Evolutionary conservation across 345 rosid genomes (phyloP).

Genomic region (Arabidopsis thaliana): DNA sequence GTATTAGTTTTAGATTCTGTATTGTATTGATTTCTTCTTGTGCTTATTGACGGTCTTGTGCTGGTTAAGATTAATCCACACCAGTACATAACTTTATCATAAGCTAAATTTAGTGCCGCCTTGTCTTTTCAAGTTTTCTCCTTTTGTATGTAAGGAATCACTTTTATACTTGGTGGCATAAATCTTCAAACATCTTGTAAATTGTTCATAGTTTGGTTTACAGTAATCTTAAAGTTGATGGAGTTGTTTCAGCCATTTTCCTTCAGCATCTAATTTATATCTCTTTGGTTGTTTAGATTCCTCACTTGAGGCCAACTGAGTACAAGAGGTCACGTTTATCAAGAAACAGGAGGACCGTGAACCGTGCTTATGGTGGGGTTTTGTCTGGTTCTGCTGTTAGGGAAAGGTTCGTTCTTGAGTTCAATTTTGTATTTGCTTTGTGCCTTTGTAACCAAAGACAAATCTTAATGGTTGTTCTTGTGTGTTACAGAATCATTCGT

Average conservation of each 20-base stretch:
- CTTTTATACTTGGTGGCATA: constrained; percentile 31
- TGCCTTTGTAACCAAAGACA: not conserved
- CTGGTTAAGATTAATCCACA: constrained; percentile 43
- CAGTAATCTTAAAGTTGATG: not conserved
- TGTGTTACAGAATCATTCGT: constrained; percentile 61
- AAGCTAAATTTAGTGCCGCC: constrained; percentile 53
- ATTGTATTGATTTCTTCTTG: not conserved
- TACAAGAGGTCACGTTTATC: constrained; percentile 84
- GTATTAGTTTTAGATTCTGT: not conserved
- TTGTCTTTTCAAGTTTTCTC: constrained; percentile 25
- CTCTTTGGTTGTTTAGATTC: constrained; percentile 55
- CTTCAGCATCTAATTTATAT: not conserved
- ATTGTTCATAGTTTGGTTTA: not conserved
- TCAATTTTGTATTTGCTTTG: not conserved
- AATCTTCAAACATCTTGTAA: not conserved
- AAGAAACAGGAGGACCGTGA: constrained; percentile 81
- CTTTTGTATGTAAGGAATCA: constrained; percentile 21
- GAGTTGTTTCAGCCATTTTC: not conserved
- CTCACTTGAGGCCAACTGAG: constrained; percentile 87
- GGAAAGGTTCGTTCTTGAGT: constrained; percentile 61
- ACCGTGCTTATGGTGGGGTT: constrained; percentile 92
- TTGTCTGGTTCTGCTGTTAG: constrained; percentile 83
- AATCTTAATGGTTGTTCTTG: not conserved
- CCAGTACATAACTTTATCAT: constrained; percentile 59
- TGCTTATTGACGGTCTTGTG: constrained; percentile 66